Percentiles rank a stretch among this genome's conserved stretches.
These are phyloP conservation scores for Tulasnella sp. DNA, from an alignment of 768 basidiomycete species.

Conservation along the genomic window DNA sequence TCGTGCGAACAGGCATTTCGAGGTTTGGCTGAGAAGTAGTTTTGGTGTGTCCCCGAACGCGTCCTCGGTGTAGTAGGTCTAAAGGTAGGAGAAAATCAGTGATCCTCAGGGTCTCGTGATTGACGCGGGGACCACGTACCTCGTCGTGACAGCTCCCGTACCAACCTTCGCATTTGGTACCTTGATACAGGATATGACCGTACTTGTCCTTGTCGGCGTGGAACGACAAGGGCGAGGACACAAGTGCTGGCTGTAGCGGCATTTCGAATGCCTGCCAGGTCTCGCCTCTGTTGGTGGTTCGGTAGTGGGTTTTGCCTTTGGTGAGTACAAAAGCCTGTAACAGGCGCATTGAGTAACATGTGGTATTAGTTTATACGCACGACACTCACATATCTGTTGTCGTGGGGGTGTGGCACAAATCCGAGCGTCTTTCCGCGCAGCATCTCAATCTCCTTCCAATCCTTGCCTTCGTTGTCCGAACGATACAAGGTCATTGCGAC, in stretches of 20 bases:
- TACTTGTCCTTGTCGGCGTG: slow-evolving; percentile 65
- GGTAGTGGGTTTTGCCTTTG: slow-evolving; percentile 63
- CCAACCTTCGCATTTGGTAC: slow-evolving; percentile 45
- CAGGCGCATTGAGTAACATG: neutral
- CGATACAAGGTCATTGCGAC: slow-evolving; percentile 57
- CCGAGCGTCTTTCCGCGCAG: slow-evolving; percentile 47
- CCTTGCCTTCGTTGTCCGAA: slow-evolving; percentile 80
- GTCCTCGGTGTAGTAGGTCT: slow-evolving; percentile 86
- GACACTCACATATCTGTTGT: slow-evolving; percentile 55
- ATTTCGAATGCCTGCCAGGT: slow-evolving; percentile 78
- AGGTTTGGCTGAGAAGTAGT: slow-evolving; percentile 55
- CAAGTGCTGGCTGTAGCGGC: slow-evolving; percentile 45
- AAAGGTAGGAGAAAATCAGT: neutral
- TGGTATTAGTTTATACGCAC: neutral
- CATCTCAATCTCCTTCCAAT: slow-evolving; percentile 45
- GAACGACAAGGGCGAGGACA: slow-evolving; percentile 66
- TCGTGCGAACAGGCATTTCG: slow-evolving; percentile 82
- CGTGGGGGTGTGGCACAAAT: slow-evolving; percentile 79
- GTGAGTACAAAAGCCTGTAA: slow-evolving; percentile 82
- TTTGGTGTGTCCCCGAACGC: slow-evolving; percentile 55
- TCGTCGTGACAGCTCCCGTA: slow-evolving; percentile 59
- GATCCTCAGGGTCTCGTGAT: neutral
- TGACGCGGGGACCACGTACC: slow-evolving; percentile 32
- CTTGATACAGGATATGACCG: slow-evolving; percentile 71
- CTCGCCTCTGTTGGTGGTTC: slow-evolving; percentile 76